Evolutionary conservation across 768 basidiomycete species (phyloP).

Genomic region (Mrakia frigida): DNA sequence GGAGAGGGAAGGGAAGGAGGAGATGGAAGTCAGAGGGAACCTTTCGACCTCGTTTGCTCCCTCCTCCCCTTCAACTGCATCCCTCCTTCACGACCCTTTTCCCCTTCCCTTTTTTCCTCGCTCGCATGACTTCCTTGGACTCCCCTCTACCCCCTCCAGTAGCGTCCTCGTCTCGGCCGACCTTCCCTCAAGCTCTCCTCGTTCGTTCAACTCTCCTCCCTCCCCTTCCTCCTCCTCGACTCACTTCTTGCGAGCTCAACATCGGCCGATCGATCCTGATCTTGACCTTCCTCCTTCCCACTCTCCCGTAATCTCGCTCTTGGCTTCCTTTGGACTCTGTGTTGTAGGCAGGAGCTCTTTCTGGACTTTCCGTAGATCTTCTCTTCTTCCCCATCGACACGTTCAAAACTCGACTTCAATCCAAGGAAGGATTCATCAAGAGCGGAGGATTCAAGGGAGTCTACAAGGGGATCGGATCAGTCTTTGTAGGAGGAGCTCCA

Average conservation of each 20-base stretch:
- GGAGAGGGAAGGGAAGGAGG: too few relatives aligned
- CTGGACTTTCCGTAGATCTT: constrained; percentile 88
- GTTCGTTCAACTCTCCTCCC: constrained; percentile 14
- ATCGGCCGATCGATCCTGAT: neutral
- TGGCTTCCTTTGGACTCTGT: neutral
- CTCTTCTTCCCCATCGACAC: constrained; percentile 97
- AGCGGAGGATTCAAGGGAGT: constrained; percentile 86
- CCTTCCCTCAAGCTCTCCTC: constrained; percentile 31
- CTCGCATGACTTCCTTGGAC: neutral
- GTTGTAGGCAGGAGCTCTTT: constrained; percentile 73
- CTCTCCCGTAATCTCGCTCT: neutral
- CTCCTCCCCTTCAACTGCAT: neutral
- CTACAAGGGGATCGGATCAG: constrained; percentile 90
- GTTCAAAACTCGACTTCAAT: constrained; percentile 89
- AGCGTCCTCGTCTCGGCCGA: constrained; percentile 1
- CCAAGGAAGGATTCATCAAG: constrained; percentile 71
- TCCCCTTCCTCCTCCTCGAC: neutral
- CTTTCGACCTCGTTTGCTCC: neutral
- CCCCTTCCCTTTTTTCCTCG: neutral
- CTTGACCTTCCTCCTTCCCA: neutral
- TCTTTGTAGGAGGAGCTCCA: constrained; percentile 88
- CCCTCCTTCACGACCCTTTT: neutral
- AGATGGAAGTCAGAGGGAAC: too few relatives aligned
- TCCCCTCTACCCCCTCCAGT: neutral
- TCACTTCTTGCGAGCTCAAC: neutral